These are phyloP conservation scores for Cutaneotrichosporon sp. DNA, from an alignment of 1,284 basidiomycete species.

Conservation along the genomic window DNA sequence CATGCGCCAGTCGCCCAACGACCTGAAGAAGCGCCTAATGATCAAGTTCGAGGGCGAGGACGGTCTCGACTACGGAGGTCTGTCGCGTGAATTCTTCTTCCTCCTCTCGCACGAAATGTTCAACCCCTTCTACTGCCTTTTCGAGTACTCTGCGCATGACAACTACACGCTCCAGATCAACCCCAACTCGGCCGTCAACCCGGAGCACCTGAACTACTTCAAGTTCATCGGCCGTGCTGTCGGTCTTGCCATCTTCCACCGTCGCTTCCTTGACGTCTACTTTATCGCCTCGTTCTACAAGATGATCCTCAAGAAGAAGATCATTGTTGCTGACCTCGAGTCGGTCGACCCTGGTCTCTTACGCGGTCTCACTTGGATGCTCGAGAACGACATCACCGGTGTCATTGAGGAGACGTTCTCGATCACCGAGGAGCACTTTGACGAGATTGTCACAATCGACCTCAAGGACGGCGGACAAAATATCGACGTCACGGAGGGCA, in stretches of 20 bases:
- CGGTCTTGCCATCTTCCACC: conserved; percentile 96
- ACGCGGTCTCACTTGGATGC: conserved; percentile 94
- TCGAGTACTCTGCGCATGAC: conserved; percentile 99
- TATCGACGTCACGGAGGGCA: conserved; percentile 87
- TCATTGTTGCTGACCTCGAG: conserved; percentile 81
- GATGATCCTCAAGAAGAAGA: conserved; percentile 90
- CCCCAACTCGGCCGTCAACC: conserved; percentile 95
- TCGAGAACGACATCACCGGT: conserved; percentile 95
- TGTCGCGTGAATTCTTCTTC: conserved; percentile 99
- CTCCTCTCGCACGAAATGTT: conserved; percentile 97
- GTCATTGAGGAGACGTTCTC: conserved; percentile 94
- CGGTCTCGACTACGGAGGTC: conserved; percentile 95
- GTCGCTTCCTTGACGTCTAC: conserved; percentile 97
- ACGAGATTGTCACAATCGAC: conserved; percentile 91
- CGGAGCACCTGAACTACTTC: conserved; percentile 99
- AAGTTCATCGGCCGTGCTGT: conserved; percentile 96
- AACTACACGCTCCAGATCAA: conserved; percentile 99
- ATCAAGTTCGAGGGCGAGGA: conserved; percentile 99
- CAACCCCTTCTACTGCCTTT: conserved; percentile 98
- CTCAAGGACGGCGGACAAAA: conserved; percentile 83
- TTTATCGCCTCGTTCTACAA: conserved; percentile 99
- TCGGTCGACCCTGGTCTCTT: conserved; percentile 86
- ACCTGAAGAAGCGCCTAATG: conserved; percentile 95
- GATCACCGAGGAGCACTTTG: conserved; percentile 93
- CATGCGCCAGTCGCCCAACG: conserved; percentile 86